Evolutionary conservation across 495 filamentous ascomycete species (phyloP), one percentile per base, ranked within the genome.

Genomic region (Neurospora pannonica): DNA sequence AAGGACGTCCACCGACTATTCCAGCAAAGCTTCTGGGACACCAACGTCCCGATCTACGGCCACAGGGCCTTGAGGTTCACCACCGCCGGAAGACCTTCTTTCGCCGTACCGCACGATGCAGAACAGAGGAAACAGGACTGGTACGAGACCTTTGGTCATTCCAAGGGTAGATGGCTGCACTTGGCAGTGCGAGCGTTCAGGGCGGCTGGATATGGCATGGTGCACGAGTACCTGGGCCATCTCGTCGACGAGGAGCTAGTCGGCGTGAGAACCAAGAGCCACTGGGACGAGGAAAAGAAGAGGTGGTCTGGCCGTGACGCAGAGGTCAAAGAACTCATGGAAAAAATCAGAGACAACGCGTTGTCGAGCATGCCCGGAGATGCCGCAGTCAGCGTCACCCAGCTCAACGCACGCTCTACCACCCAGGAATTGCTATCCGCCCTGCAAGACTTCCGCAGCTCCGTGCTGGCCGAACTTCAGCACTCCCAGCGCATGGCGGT

Each of bases 231-330:
- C 46, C 24, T 60, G 8, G 2, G 31, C 24, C 38, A 73, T 71
- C 71, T 84, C 5, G 83, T 85, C n/a, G 60, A 75, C 21, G 72
- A 79, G 9, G 76, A 79, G 9, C 46, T 67, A 0, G 13, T 31
- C 0, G 54, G 70, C n/a, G 17, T 75, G 38, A 48, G 75, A 34
- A 37, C 71, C 38, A 72, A 72, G 31, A 72, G 37, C 38, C 70
- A 71, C 28, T 71, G 75, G 10, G 39, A 38, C n/a, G 38, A 62
- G 13, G 38, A 69, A 5, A 42, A 67, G 5, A 67, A 67, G 13
- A 13, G 54, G 24, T 67, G 54, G 54, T 34, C 54, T 34, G 28
- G 54, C 28, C 54, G 54, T 34, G 28, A 67, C 5, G 54, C 5
- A 15, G 28, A 67, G 2, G 24, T 67, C 0, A 67, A 67, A 3